Percentiles rank a stretch among this genome's conserved stretches.
Conservation (phyloP, 148 eudicot genomes). For the Vaccinium macrocarpon region DNA sequence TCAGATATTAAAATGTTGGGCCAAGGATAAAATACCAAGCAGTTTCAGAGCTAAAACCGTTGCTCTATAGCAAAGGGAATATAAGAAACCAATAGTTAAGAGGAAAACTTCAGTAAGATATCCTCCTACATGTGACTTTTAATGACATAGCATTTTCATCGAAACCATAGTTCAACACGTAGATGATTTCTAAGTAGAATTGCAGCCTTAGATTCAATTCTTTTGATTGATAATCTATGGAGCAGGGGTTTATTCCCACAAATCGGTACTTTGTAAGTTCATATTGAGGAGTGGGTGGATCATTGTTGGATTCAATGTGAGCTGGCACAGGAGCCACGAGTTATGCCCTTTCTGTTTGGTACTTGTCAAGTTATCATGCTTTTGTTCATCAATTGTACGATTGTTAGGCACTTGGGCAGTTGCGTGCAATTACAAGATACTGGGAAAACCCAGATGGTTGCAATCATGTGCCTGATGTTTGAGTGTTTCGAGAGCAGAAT, state of each 20-base stretch:
- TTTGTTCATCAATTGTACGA: neutral
- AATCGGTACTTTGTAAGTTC: neutral
- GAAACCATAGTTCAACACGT: neutral
- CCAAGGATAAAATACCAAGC: neutral
- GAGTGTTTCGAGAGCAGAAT: neutral
- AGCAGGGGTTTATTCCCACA: neutral
- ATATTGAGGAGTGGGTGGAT: neutral
- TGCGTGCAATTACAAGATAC: neutral
- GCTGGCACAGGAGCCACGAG: neutral
- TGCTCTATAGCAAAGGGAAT: neutral
- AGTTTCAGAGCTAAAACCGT: neutral
- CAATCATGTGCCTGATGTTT: neutral
- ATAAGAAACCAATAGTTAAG: neutral
- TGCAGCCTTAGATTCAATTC: neutral
- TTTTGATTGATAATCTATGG: neutral
- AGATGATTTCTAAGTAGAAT: neutral
- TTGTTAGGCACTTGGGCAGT: neutral
- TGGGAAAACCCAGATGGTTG: neutral
- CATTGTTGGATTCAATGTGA: neutral
- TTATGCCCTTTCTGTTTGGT: neutral
- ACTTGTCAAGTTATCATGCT: neutral
- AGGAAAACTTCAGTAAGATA: neutral
- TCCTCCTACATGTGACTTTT: neutral
- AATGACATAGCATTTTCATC: neutral
- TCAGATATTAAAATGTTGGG: conserved; percentile 12